Evolutionary conservation across 495 filamentous ascomycete genomes (phyloP), one percentile per base, ranked within the genome.

Genomic region (Thermothielavioides terrestris): DNA sequence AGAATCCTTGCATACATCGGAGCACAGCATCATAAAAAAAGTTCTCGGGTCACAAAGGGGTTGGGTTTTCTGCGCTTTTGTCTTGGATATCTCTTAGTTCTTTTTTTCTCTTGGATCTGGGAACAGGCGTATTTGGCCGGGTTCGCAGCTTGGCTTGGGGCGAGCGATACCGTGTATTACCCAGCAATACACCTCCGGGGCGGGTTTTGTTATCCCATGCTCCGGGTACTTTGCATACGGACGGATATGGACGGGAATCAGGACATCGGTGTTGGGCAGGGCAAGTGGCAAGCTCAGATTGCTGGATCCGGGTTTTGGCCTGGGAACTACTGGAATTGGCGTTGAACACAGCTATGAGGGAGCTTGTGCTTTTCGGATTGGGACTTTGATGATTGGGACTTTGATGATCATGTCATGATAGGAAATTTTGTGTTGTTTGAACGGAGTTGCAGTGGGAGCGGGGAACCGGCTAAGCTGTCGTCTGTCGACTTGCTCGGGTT

Each of bases 11-110:
- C 70, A 72, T 74, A 67, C 67, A 71, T 65, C 62, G 70, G 71
- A 72, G 70, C 68, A 72, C 68, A 71, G 68, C 69, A 74, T 73
- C 59, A 71, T 72, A 70, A 72, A 64, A 74, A 73, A 64, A 56
- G 61, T 45, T 67, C 66, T 65, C 58, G 60, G 66, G 15, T 26
- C 64, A 57, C 58, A 28, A 41, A 38, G 30, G 44, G 50, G 44
- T 18, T 44, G 42, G 60, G 55, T 44, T 58, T 43, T 59, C 27
- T n/a, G n/a, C n/a, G n/a, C n/a, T n/a, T n/a, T n/a, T n/a, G n/a
- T n/a, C n/a, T n/a, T n/a, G n/a, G n/a, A 41, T 30, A 18, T 64
- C 62, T 60, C 56, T 61, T 59, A 54, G 60, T 52, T 63, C 53
- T 63, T 65, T 59, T 52, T 49, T 60, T 44, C 58, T 48, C 62